Conservation (phyloP, 2,329 filamentous ascomycete genomes). For the Colletotrichum tropicicola region DNA sequence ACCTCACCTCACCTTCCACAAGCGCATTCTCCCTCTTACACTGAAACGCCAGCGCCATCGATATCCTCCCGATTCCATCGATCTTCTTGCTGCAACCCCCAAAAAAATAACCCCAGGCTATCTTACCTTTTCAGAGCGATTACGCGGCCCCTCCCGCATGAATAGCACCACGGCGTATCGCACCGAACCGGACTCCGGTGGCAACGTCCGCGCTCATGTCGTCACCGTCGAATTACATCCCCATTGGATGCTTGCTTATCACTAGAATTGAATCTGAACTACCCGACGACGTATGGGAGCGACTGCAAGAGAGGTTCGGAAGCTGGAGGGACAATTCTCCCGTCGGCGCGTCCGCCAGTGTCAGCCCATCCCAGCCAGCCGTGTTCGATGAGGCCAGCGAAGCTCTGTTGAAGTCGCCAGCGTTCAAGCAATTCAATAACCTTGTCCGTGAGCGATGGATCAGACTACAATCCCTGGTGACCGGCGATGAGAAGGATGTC, state of each 20-base stretch:
- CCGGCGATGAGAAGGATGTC: constrained; percentile 24
- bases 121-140: not conserved
- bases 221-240: constrained; percentile 45
- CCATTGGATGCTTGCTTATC: constrained; percentile 49
- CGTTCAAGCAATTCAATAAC: constrained; percentile 39
- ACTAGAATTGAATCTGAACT: not conserved
- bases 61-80: not conserved
- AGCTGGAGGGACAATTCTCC: constrained; percentile 22
- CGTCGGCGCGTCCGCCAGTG: not conserved
- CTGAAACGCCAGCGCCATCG: constrained; percentile 11
- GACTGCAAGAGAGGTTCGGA: not conserved
- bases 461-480: constrained; percentile 48
- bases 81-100: not conserved
- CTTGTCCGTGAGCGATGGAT: constrained; percentile 53
- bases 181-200: not conserved
- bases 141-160: constrained; percentile 2
- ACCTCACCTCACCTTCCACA: not conserved
- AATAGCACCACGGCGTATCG: not conserved
- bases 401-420: constrained; percentile 34
- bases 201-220: not conserved
- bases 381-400: constrained; percentile 1
- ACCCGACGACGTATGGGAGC: constrained; percentile 2
- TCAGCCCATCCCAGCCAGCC: not conserved
- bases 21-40: not conserved
- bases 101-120: not conserved